Base-by-base conservation (phyloP, 2,329 filamentous ascomycete species). In the Westerdykella ornata region DNA sequence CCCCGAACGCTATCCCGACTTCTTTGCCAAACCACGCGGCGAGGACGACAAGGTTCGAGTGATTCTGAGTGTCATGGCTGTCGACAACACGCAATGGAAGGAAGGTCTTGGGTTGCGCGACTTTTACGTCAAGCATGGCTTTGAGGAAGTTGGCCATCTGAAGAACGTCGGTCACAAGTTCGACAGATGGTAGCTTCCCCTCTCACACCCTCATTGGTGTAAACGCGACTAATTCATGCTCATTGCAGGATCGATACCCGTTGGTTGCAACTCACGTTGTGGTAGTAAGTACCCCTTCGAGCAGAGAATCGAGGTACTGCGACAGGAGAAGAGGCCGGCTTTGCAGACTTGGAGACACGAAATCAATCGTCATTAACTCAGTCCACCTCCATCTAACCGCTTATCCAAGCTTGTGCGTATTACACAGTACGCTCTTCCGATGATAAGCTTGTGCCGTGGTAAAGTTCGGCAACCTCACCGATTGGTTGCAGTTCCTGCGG, bases 51-150 rank as follows among this genome's bases (percentile, higher is more conserved):
- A 45, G 22, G 49, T 69, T 22, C 52, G 53, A 34, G 61, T 59
- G 36, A 37, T 70, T 22, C 48, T 70, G 29, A 66, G 65, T 4
- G 52, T 62, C 32, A 69, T 70, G 63, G 54, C 65, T 0, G 54
- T 69, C 15, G 63, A 69, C 50, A 55, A 62, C 14, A 51, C 58
- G 2, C 52, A 52, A 4, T 59, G 51, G 41, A 53, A 54, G 6
- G 48, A 56, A 0, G 65, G 62, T 0, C 52, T 68, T 29, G 57
- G 50, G 0, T 42, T 69, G 32, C 52, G 62, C 41, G 58, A 59
- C 36, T 69, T 63, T 60, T 70, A 68, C 42, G 41, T 57, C n/a
- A 49, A 56, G 35, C 57, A 62, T 42, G 67, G 68, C 0, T 70
- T 70, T 49, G 51, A 62, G 18, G 55, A 68, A 42, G 54, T 60